These are phyloP conservation scores for Salix viminalis DNA, from an alignment of 345 rosid species.

Conservation along the genomic window DNA sequence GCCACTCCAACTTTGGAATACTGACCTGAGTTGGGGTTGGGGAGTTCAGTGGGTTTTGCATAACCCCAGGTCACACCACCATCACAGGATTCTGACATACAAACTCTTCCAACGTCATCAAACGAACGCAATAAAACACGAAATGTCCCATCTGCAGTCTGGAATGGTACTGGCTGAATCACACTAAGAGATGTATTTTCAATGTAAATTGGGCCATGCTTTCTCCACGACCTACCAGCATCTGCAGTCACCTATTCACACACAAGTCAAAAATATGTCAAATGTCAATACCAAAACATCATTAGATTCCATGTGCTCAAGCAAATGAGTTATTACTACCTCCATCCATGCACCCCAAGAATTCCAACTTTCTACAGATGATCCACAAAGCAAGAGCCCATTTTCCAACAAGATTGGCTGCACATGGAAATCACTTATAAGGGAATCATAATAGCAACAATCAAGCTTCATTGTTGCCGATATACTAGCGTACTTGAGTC, in stretches of 20 bases:
- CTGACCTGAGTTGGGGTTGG: constrained; percentile 91
- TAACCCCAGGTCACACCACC: constrained; percentile 69
- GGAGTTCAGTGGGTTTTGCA: constrained; percentile 65
- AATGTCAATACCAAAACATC: constrained; percentile 5
- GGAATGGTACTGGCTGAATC: constrained; percentile 88
- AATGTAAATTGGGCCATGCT: constrained; percentile 72
- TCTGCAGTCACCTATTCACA: constrained; percentile 64
- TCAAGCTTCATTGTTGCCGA: constrained; percentile 1
- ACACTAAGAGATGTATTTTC: constrained; percentile 65
- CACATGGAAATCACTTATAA: constrained; percentile 1
- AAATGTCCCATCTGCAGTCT: constrained; percentile 53
- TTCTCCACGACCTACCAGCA: constrained; percentile 73
- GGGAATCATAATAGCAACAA: constrained; percentile 3
- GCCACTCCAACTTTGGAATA: not conserved
- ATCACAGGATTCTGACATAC: constrained; percentile 72
- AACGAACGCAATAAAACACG: constrained; percentile 65
- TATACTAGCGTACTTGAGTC: not conserved
- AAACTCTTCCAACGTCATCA: constrained; percentile 54
- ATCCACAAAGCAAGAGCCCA: constrained; percentile 74
- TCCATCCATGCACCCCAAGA: constrained; percentile 96
- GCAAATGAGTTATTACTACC: constrained; percentile 39
- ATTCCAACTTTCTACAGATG: constrained; percentile 92
- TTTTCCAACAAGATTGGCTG: constrained; percentile 80
- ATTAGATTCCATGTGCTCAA: constrained; percentile 3
- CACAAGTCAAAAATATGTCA: constrained; percentile 10